Evolutionary conservation across 257 asterid species (phyloP).

Genomic region (Solanum ossicruentum): DNA sequence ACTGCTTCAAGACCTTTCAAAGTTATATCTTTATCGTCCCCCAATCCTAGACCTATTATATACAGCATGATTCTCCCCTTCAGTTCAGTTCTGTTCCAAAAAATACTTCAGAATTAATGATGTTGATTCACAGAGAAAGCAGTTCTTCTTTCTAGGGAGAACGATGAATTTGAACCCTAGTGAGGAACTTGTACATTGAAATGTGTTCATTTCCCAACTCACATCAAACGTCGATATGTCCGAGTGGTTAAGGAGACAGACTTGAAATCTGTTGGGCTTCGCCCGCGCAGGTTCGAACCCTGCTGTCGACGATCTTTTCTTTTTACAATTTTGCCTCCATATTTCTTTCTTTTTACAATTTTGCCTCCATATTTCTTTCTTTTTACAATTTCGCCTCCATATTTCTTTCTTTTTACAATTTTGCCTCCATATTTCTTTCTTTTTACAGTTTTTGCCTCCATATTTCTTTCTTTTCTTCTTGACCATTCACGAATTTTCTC

Average conservation of each 20-base stretch:
- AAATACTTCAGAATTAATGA: not conserved
- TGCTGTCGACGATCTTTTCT: constrained; percentile 38
- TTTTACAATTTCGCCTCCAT: not conserved
- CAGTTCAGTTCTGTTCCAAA: not conserved
- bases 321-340: no score
- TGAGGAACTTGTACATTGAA: not conserved
- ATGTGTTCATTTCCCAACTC: not conserved
- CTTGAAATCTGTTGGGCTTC: constrained; percentile 84
- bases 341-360: no score
- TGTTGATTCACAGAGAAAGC: not conserved
- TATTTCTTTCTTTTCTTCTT: no score
- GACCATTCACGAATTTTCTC: not conserved
- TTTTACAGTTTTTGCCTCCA: no score
- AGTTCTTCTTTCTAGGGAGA: not conserved
- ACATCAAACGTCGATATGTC: constrained; percentile 42
- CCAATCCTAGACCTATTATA: constrained; percentile 69
- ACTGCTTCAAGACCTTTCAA: constrained; percentile 84
- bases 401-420: not conserved
- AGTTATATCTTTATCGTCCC: constrained; percentile 80
- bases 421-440: no score
- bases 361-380: no score
- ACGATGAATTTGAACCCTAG: not conserved
- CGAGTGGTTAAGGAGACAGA: constrained; percentile 98
- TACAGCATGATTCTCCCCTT: constrained; percentile 39
- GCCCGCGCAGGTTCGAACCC: constrained; percentile 91